phyloP scores from a whole-genome alignment of 352 stramenopile genomes.

The Albugo laibachii region DNA sequence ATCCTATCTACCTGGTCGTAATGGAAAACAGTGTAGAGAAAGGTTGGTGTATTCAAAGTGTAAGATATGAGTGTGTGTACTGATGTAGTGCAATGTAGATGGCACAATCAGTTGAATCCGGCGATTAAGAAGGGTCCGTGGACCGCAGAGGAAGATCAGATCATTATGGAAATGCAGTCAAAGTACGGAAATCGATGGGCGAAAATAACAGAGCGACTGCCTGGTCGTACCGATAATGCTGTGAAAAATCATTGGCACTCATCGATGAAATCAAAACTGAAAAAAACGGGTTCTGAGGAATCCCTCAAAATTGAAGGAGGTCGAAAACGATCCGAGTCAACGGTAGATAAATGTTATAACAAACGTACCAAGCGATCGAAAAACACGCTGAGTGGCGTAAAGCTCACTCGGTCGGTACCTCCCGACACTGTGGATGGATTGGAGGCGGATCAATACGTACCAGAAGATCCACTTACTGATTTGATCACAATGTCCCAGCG shows the following conservation, averaged over 20 bases:
- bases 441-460: no score
- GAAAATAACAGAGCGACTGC: constrained; percentile 92
- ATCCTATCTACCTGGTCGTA: constrained; percentile 30
- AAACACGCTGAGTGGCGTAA: no score
- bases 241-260: constrained; percentile 97
- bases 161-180: constrained; percentile 64
- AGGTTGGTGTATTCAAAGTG: constrained; percentile 6
- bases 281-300: constrained; percentile 4
- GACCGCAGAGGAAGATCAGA: constrained; percentile 68
- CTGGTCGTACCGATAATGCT: constrained; percentile 88
- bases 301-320: no score
- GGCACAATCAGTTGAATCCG: constrained; percentile 74
- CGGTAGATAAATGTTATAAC: no score
- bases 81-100: constrained; percentile 14
- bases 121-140: constrained; percentile 58
- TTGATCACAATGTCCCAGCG: no score
- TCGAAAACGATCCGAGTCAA: no score
- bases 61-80: no score
- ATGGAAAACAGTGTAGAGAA: constrained; percentile 53
- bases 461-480: no score
- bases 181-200: constrained; percentile 92
- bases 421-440: no score
- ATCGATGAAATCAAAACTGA: constrained; percentile 43
- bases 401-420: no score
- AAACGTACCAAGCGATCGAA: no score